phyloP scores from a whole-genome alignment of 495 filamentous ascomycete species.

The Rhypophila decipiens region DNA sequence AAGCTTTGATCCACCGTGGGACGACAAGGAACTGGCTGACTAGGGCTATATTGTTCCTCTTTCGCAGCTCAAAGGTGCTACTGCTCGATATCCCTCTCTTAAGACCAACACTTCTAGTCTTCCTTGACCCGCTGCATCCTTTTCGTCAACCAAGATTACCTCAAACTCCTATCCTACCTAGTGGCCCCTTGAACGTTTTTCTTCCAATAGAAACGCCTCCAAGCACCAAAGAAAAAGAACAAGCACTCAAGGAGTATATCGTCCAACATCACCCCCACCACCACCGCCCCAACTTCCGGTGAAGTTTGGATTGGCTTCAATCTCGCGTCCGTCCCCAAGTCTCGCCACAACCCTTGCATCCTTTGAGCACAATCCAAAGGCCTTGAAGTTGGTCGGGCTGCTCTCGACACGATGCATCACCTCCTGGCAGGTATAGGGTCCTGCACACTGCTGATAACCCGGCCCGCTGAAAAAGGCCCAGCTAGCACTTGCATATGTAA shows the following conservation, averaged over 20 bases:
- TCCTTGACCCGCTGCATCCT: no score
- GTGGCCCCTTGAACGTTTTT: neutral
- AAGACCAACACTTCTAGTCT: no score
- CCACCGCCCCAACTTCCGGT: slow-evolving; percentile 46
- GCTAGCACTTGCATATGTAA: slow-evolving; percentile 53
- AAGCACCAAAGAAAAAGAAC: no score
- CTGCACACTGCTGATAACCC: slow-evolving; percentile 22
- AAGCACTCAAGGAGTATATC: slow-evolving; percentile 30
- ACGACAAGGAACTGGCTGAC: no score
- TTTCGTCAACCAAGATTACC: no score
- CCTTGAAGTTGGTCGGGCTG: slow-evolving; percentile 28
- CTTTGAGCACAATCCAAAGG: slow-evolving; percentile 35
- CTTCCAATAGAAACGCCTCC: no score
- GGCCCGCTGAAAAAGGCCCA: slow-evolving; percentile 66
- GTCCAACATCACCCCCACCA: slow-evolving; percentile 44
- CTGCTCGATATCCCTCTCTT: no score
- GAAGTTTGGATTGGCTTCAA: slow-evolving; percentile 31
- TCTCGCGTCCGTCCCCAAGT: slow-evolving; percentile 24
- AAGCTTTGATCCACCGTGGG: no score
- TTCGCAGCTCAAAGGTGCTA: no score
- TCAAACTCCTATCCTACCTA: no score
- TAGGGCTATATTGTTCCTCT: no score
- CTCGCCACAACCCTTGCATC: slow-evolving; percentile 19
- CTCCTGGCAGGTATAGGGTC: slow-evolving; percentile 27
- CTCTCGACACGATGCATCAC: slow-evolving; percentile 31